Evolutionary conservation across 2,329 filamentous ascomycete species (phyloP).

Genomic region (Fonsecaea erecta): DNA sequence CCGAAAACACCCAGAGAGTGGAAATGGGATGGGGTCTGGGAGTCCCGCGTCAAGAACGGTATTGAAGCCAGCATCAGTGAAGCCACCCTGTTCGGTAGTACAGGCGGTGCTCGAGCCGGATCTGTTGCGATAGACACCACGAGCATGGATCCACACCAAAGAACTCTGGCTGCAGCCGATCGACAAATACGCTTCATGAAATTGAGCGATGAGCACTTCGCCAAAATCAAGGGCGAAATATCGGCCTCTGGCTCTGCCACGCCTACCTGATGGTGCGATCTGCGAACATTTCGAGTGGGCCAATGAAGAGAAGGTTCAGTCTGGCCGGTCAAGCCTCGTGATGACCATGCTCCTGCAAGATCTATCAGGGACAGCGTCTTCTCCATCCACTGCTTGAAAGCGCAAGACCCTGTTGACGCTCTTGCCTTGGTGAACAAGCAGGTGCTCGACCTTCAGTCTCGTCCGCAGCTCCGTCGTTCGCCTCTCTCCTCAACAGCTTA

Average conservation of each 20-base stretch:
- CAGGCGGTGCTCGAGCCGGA: conserved; percentile 73
- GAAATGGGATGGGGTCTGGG: conserved; percentile 99
- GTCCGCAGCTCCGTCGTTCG: neutral
- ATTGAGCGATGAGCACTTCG: conserved; percentile 64
- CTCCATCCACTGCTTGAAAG: conserved; percentile 20
- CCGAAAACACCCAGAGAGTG: conserved; percentile 72
- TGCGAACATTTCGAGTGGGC: conserved; percentile 40
- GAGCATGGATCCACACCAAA: conserved; percentile 21
- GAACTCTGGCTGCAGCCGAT: conserved; percentile 21
- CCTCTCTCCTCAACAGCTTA: conserved; percentile 9
- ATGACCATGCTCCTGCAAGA: neutral
- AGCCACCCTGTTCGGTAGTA: conserved; percentile 71
- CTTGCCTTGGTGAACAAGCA: conserved; percentile 1
- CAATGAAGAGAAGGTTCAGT: neutral
- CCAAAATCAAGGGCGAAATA: conserved; percentile 48
- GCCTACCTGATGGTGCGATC: conserved; percentile 59
- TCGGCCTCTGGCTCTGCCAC: conserved; percentile 4
- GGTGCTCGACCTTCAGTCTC: neutral
- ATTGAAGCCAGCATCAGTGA: conserved; percentile 79
- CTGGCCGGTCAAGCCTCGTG: neutral
- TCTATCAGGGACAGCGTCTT: neutral
- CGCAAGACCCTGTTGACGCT: conserved; percentile 29
- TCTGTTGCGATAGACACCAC: conserved; percentile 10
- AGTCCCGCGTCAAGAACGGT: conserved; percentile 80
- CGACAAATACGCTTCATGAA: conserved; percentile 68